A percentile compares a stretch with the other conserved stretches of the same genome.
Conservation (phyloP, 306 rosid species). For the Corylus heterophylla region DNA sequence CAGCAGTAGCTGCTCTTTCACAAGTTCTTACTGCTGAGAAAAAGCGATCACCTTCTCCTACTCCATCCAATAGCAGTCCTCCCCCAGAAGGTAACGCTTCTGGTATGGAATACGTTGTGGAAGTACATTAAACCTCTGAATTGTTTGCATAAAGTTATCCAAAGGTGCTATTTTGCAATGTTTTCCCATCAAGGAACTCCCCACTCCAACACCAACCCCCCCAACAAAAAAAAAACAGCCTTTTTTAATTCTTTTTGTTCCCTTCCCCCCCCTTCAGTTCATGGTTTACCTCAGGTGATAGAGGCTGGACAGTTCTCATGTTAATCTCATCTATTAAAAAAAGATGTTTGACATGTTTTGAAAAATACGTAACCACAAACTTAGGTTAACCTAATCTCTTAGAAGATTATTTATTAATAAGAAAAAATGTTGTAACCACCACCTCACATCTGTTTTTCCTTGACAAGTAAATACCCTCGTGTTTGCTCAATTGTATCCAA, state of each 20-base stretch:
- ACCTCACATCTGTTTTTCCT: background rate
- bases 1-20: slow-evolving; percentile 99
- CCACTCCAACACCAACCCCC: too few relatives aligned
- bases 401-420: background rate
- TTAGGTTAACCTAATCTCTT: background rate
- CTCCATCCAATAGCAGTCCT: slow-evolving; percentile 53
- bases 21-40: slow-evolving; percentile 92
- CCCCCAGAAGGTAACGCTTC: slow-evolving; percentile 49
- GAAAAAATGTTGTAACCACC: background rate
- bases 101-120: slow-evolving; percentile 47
- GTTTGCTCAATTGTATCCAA: slow-evolving; percentile 14
- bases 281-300: background rate
- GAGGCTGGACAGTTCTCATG: background rate
- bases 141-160: background rate
- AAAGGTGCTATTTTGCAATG: background rate
- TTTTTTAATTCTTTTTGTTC: too few relatives aligned
- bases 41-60: slow-evolving; percentile 67
- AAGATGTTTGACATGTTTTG: background rate
- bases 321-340: background rate
- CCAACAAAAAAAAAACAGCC: too few relatives aligned
- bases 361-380: background rate
- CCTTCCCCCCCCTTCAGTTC: background rate
- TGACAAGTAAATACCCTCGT: background rate
- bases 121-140: background rate
- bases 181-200: background rate